Evolutionary conservation across 148 eudicot genomes (phyloP).

Genomic region (Amaranthus cruentus): DNA sequence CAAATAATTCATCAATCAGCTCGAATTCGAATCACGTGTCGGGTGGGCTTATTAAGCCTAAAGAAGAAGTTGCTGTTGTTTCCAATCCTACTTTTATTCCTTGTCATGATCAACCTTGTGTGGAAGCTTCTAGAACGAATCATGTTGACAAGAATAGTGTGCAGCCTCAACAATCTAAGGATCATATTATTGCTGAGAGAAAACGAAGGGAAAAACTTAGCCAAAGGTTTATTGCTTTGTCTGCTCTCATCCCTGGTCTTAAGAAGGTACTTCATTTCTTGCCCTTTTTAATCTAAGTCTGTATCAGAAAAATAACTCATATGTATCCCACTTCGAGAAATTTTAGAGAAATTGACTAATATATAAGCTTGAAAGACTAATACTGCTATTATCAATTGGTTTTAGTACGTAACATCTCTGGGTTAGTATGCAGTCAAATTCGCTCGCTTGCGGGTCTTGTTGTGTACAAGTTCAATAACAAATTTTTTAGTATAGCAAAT

Average conservation of each 20-base stretch:
- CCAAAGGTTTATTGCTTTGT: constrained; percentile 55
- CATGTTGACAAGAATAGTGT: constrained; percentile 23
- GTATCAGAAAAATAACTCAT: background rate
- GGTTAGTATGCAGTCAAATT: too few species aligned
- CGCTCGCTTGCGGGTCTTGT: too few species aligned
- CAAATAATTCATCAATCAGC: constrained; percentile 22
- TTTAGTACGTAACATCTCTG: too few species aligned
- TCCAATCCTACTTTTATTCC: constrained; percentile 23
- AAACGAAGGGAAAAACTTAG: constrained; percentile 60
- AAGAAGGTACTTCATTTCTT: constrained; percentile 46
- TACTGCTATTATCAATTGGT: too few species aligned
- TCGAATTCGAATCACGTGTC: constrained; percentile 10
- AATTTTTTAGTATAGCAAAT: too few species aligned
- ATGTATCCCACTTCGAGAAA: too few species aligned
- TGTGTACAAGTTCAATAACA: too few species aligned
- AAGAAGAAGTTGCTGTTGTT: constrained; percentile 28
- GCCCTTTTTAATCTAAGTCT: background rate
- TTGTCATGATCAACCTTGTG: constrained; percentile 14
- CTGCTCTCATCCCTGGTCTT: constrained; percentile 59
- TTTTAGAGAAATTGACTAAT: background rate
- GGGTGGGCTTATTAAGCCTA: constrained; percentile 24
- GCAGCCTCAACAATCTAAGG: constrained; percentile 34
- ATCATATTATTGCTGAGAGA: constrained; percentile 62
- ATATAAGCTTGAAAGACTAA: too few species aligned
- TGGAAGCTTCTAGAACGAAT: constrained; percentile 14